A percentile compares a stretch with the other conserved stretches of the same genome.
Conservation (phyloP, 202 grass and related monocot species). For the Setaria italica region DNA sequence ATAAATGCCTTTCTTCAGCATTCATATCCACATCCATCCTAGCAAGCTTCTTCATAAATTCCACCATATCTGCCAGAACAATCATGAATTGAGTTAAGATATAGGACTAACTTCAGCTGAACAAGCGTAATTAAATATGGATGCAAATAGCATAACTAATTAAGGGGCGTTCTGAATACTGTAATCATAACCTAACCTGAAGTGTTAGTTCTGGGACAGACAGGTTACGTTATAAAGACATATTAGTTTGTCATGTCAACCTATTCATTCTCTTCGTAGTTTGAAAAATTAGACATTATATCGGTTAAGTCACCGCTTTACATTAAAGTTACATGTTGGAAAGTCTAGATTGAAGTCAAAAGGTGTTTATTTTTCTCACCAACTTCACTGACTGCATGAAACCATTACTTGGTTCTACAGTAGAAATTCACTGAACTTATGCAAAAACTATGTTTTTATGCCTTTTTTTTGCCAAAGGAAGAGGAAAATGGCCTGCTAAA, state of each 20-base stretch:
- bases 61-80: conserved; percentile 75
- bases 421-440: neutral
- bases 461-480: neutral
- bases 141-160: neutral
- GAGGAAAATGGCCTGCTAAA: neutral
- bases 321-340: neutral
- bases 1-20: conserved; percentile 78
- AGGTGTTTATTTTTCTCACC: neutral
- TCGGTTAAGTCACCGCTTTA: neutral
- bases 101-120: conserved; percentile 6
- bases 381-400: neutral
- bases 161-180: neutral
- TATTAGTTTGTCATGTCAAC: neutral
- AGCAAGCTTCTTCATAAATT: conserved; percentile 80
- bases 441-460: neutral
- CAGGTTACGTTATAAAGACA: neutral
- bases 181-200: neutral
- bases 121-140: neutral
- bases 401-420: neutral
- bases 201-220: neutral
- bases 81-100: conserved; percentile 21
- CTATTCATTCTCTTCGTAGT: neutral
- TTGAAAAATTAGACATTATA: neutral
- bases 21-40: conserved; percentile 93
- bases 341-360: neutral